A percentile compares a stretch with the other conserved stretches of the same genome.
phyloP scores from a whole-genome alignment of 2,329 filamentous ascomycete species.

The Sporothrix brasiliensis region DNA sequence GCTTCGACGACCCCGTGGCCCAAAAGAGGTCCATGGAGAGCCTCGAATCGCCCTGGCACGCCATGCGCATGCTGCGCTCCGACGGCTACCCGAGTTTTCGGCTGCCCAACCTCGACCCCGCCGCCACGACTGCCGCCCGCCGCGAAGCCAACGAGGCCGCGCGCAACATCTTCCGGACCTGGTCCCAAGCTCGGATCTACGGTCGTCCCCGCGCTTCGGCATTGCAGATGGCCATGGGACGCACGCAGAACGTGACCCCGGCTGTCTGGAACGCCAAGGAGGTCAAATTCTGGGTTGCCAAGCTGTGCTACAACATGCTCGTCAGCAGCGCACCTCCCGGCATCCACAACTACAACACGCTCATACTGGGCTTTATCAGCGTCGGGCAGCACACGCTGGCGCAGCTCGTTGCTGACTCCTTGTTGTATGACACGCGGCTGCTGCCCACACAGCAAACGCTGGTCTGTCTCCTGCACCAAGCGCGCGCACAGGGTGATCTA shows the following conservation, averaged over 20 bases:
- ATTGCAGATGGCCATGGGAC: neutral
- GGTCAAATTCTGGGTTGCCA: conserved; percentile 39
- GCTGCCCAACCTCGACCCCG: conserved; percentile 37
- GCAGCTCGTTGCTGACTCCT: conserved; percentile 56
- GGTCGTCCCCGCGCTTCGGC: neutral
- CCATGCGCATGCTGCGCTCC: conserved; percentile 42
- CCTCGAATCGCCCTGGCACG: conserved; percentile 42
- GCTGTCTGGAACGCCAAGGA: conserved; percentile 27
- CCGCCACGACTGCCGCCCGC: conserved; percentile 35
- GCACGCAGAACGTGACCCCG: neutral
- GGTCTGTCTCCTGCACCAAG: conserved; percentile 56
- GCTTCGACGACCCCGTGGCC: conserved; percentile 35
- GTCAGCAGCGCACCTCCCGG: conserved; percentile 63
- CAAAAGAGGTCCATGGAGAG: conserved; percentile 36
- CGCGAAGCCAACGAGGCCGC: conserved; percentile 38
- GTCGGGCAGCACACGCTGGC: conserved; percentile 54
- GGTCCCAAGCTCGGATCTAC: conserved; percentile 32
- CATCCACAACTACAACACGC: conserved; percentile 69
- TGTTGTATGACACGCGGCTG: conserved; percentile 50
- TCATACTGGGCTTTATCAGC: conserved; percentile 67
- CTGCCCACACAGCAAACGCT: conserved; percentile 55
- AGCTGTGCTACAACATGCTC: conserved; percentile 68
- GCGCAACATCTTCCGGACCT: conserved; percentile 39
- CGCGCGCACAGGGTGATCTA: conserved; percentile 48
- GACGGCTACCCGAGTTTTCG: conserved; percentile 44